These are phyloP conservation scores for Aphanomyces stellatus DNA, from an alignment of 352 stramenopile genomes.

Conservation along the genomic window DNA sequence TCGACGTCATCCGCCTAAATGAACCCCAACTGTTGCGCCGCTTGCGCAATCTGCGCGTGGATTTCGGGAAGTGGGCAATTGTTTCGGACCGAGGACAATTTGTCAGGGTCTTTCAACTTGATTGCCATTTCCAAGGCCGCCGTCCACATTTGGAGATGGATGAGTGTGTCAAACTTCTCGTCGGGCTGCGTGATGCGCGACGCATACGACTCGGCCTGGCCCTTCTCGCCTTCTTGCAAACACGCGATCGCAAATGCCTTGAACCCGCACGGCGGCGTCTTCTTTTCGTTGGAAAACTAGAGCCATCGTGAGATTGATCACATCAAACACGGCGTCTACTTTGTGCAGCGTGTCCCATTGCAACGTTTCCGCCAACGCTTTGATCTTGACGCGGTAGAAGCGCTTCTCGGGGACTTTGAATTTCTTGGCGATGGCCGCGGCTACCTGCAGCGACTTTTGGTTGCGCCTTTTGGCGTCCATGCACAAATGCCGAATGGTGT, in stretches of 20 bases:
- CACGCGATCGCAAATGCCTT: conserved; percentile 78
- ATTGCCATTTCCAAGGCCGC: conserved; percentile 75
- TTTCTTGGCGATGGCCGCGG: conserved; percentile 68
- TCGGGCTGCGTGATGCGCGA: conserved; percentile 69
- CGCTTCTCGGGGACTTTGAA: conserved; percentile 88
- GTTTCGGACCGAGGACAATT: conserved; percentile 78
- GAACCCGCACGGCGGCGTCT: conserved; percentile 74
- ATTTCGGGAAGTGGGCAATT: conserved; percentile 64
- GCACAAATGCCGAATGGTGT: conserved; percentile 78
- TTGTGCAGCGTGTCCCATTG: conserved; percentile 86
- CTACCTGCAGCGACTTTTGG: conserved; percentile 60
- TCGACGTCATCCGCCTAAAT: conserved; percentile 23
- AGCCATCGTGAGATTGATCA: background rate
- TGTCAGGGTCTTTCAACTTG: conserved; percentile 79
- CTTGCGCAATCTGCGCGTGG: conserved; percentile 69
- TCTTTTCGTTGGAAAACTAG: conserved; percentile 74
- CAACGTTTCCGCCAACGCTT: conserved; percentile 67
- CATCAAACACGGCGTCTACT: background rate
- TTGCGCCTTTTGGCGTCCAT: conserved; percentile 77
- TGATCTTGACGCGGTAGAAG: conserved; percentile 88
- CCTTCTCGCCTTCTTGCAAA: conserved; percentile 64
- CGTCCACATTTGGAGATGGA: conserved; percentile 76
- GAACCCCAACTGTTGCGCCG: conserved; percentile 71
- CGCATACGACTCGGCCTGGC: conserved; percentile 75
- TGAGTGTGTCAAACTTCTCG: conserved; percentile 83